Conservation (phyloP, 2,329 filamentous ascomycete genomes). For the Paecilomyces sp. region DNA sequence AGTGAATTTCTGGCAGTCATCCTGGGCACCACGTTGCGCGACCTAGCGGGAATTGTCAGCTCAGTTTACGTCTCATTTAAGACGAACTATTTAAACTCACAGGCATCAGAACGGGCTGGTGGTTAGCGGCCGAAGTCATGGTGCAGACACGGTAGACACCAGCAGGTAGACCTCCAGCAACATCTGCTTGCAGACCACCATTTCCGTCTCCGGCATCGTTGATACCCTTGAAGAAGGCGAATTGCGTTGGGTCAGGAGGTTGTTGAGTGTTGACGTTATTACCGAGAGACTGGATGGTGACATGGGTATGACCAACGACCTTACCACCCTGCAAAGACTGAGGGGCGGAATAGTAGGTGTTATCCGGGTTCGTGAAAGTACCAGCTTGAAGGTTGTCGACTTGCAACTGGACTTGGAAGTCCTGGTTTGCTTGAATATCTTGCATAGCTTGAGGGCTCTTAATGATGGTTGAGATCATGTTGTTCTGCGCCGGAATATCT, state of each 20-base stretch:
- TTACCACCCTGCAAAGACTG: conserved; percentile 40
- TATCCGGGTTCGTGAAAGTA: conserved; percentile 47
- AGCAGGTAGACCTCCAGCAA: conserved; percentile 40
- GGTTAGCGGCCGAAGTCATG: conserved; percentile 45
- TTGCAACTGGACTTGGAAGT: conserved; percentile 44
- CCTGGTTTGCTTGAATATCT: conserved; percentile 29
- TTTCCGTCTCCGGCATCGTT: conserved; percentile 45
- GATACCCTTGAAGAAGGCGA: conserved; percentile 54
- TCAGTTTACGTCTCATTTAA: conserved; percentile 4
- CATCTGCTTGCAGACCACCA: conserved; percentile 39
- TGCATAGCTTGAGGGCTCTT: conserved; percentile 38
- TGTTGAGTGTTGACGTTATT: conserved; percentile 24
- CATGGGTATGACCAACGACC: conserved; percentile 31
- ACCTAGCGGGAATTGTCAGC: conserved; percentile 15
- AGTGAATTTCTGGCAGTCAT: conserved; percentile 47
- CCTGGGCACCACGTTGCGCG: conserved; percentile 46
- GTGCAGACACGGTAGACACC: conserved; percentile 48
- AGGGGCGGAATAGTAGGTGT: conserved; percentile 50
- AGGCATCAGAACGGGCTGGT: conserved; percentile 54
- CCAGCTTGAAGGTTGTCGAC: conserved; percentile 46
- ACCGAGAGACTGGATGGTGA: conserved; percentile 46
- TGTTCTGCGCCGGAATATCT: conserved; percentile 42
- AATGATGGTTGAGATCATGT: conserved; percentile 53
- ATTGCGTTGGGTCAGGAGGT: conserved; percentile 36
- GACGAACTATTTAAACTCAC: conserved; percentile 7